Base-by-base conservation (phyloP, 129 eudicot genomes). In the Artemisia tridentata region DNA sequence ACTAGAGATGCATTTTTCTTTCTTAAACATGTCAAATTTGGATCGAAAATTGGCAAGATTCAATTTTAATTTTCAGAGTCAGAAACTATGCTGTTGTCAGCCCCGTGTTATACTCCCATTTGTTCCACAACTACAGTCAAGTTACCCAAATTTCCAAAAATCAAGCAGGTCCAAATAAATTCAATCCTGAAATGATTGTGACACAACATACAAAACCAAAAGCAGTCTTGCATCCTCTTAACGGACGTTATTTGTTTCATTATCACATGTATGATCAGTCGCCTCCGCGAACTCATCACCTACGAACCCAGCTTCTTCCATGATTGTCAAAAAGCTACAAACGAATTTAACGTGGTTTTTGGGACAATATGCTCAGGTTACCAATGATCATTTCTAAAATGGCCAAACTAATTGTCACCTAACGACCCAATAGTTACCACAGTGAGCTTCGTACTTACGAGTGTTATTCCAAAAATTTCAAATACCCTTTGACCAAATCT, bases 21-120 rank as follows among this genome's bases (percentile, higher is more conserved):
- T 69, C 41, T 12, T 43, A 18, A 11, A 70, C 54, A 70, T 70
- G 64, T 70, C 65, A 55, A 19, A 7, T 69, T 54, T 34, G 75
- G 53, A 54, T 34, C 8, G 41, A 34, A 34, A 34, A 34, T 34
- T 34, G 41, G 41, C 41, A 34, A 20, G 25, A 7, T 51, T 65
- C 41, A 65, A 20, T 41, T 18, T 20, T 46, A 19, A 19, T 11
- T 46, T 65, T 65, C 38, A 65, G 71, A 47, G 12, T 65, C 15
- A 65, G 16, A 18, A 65, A 50, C 13, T 20, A 53, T 47, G 57
- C 2, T 14, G 71, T 6, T 47, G 41, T 34, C 41, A 34, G 41
- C 41, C 41, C 41, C 8, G 7, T 34, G 38, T 17, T 66, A 47
- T 23, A 49, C 48, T 68, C 43, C 34, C 27, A 15, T 50, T 68